phyloP scores from a whole-genome alignment of 768 basidiomycete species.

The Pleurotus giganteus region DNA sequence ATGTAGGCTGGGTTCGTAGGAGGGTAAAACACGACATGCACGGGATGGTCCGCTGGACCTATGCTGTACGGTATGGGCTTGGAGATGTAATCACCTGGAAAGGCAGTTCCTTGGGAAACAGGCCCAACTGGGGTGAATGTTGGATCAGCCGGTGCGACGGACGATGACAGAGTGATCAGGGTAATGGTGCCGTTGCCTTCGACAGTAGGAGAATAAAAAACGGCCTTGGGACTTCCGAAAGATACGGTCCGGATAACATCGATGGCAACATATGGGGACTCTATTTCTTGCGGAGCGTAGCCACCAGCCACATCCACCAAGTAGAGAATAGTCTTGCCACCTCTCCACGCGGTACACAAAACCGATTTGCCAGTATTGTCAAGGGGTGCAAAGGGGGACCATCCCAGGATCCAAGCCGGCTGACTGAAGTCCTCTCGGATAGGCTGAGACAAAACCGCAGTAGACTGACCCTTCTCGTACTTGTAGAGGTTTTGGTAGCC shows the following conservation, averaged over 20 bases:
- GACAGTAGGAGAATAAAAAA: conserved; percentile 42
- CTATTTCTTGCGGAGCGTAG: conserved; percentile 28
- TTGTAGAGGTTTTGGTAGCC: conserved; percentile 71
- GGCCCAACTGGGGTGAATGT: conserved; percentile 13
- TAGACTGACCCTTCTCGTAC: conserved; percentile 32
- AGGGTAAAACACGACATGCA: conserved; percentile 66
- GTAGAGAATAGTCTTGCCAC: conserved; percentile 40
- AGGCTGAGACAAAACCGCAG: conserved; percentile 39
- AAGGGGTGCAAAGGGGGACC: conserved; percentile 44
- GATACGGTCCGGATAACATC: conserved; percentile 33
- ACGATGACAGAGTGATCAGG: conserved; percentile 27
- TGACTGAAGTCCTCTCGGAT: conserved; percentile 53
- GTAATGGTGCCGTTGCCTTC: conserved; percentile 37
- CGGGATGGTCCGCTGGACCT: conserved; percentile 35
- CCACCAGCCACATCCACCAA: conserved; percentile 32
- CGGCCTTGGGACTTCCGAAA: conserved; percentile 25
- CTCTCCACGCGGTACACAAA: conserved; percentile 37
- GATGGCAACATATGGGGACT: conserved; percentile 42
- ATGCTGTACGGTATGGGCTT: conserved; percentile 43
- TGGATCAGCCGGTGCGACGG: conserved; percentile 16
- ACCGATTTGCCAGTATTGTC: conserved; percentile 30
- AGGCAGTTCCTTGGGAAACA: conserved; percentile 12
- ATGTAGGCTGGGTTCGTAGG: conserved; percentile 64
- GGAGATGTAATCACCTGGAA: conserved; percentile 40
- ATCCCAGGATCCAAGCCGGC: conserved; percentile 56